Percentiles rank a stretch among this genome's conserved stretches.
These are phyloP conservation scores for Talaromyces sp. DNA, from an alignment of 2,329 filamentous ascomycete genomes.

Conservation along the genomic window DNA sequence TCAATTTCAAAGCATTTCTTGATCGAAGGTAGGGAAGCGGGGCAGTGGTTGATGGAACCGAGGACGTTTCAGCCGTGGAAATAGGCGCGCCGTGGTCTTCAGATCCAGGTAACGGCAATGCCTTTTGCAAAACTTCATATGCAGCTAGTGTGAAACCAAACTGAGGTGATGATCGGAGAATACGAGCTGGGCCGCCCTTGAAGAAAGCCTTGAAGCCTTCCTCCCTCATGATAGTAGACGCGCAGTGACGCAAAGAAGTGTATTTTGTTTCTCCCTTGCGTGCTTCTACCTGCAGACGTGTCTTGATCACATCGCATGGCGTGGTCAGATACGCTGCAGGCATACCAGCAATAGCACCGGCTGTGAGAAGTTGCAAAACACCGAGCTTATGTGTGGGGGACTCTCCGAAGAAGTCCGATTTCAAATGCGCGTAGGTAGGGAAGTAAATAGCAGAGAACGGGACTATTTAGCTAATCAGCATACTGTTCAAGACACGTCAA, in stretches of 20 bases:
- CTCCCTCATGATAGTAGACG: constrained; percentile 76
- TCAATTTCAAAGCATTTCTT: constrained; percentile 90
- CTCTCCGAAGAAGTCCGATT: constrained; percentile 92
- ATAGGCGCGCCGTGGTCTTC: constrained; percentile 47
- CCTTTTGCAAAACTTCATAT: constrained; percentile 84
- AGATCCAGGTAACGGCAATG: constrained; percentile 72
- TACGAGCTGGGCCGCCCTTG: constrained; percentile 94
- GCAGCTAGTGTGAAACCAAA: constrained; percentile 96
- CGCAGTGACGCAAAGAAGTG: constrained; percentile 81
- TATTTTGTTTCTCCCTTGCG: constrained; percentile 91
- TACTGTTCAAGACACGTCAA: constrained; percentile 5
- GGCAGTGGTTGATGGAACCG: constrained; percentile 61
- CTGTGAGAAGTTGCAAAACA: constrained; percentile 83
- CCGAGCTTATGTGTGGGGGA: constrained; percentile 81
- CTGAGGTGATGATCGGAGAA: constrained; percentile 90
- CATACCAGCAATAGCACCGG: constrained; percentile 92
- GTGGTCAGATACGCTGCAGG: constrained; percentile 92
- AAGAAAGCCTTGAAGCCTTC: constrained; percentile 97
- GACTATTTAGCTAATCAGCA: constrained; percentile 47
- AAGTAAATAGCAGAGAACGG: constrained; percentile 99
- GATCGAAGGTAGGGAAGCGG: constrained; percentile 68
- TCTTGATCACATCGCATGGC: constrained; percentile 98
- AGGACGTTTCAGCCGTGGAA: constrained; percentile 59
- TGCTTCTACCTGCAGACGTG: constrained; percentile 92
- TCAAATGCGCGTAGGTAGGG: constrained; percentile 91